Conservation (phyloP, 257 asterid species). For the Scutellaria barbata region DNA sequence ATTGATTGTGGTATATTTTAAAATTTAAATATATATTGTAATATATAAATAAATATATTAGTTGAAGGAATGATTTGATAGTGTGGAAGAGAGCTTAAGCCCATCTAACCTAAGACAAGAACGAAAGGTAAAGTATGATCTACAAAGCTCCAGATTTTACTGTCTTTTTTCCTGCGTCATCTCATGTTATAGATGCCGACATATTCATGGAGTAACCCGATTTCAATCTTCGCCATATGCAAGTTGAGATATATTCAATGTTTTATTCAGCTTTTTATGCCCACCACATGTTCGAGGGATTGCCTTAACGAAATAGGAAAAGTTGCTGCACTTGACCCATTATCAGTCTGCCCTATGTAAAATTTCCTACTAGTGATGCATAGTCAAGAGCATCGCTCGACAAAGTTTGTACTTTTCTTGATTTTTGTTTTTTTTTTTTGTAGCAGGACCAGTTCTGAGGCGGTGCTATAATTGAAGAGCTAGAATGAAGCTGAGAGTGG, state of each 20-base stretch:
- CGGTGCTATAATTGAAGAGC: neutral
- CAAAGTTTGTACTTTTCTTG: neutral
- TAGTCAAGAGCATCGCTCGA: neutral
- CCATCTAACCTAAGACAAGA: neutral
- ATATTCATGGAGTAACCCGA: neutral
- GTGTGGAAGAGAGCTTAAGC: neutral
- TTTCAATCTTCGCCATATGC: neutral
- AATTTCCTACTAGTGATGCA: no score
- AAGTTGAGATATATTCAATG: neutral
- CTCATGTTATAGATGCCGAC: neutral
- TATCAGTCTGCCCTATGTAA: neutral
- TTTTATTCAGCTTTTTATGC: neutral
- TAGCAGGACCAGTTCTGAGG: slow-evolving; percentile 5
- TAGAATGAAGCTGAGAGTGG: slow-evolving; percentile 69
- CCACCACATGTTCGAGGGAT: slow-evolving; percentile 31
- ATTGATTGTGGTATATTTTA: no score
- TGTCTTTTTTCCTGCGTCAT: neutral
- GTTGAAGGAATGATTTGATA: neutral
- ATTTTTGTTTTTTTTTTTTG: slow-evolving; percentile 9
- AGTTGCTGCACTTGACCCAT: neutral
- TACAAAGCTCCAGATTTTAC: neutral
- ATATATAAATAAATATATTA: no score
- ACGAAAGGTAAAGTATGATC: neutral
- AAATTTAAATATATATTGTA: no score
- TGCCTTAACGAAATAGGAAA: slow-evolving; percentile 21